Evolutionary conservation across 192 early-diverging fungal genomes (phyloP), one percentile per base, ranked within the genome.

Genomic region (Jimgerdemannia flammicorona): DNA sequence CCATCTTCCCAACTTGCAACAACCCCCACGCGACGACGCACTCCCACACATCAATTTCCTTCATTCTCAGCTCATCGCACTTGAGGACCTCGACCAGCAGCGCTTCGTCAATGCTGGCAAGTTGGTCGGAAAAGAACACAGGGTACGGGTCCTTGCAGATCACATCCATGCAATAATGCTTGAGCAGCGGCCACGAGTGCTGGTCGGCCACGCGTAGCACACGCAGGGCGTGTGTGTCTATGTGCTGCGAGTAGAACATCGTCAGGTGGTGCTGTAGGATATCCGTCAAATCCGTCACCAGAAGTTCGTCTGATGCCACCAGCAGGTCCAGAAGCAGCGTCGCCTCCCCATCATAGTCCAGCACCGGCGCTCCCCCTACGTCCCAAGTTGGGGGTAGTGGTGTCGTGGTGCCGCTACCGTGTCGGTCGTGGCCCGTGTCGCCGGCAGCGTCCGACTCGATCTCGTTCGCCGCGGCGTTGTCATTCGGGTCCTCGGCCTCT

Each of bases 71-170:
- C n/a, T 73, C 72, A 66, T 66, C 67, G 42, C 72, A 42, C 1
- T 73, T 64, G 9, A 73, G 64, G 0, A 73, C 44, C 44, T 73
- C 72, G 2, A 73, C 17, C 64, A 73, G 54, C 40, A 73, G 39
- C 19, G 44, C 9, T 14, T 20, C 44, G 42, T 73, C 67, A 64
- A 73, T 73, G 17, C 17, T 65, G 10, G 39, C 18, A 66, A 73
- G 67, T 10, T 66, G 41, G 7, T 6, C 39, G 8, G 63, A 20
- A 4, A 41, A 40, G 8, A 73, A 73, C 3, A 67, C 65, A 2
- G 72, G 64, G 29, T 73, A 73, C 39, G 72, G 72, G n/a, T 73
- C 72, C 63, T 67, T 65, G 40, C 72, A 73, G 29, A 73, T 64
- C 4, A 73, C 43, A 29, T 73, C 72, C 1, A 66, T 73, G 42